Percentiles rank a stretch among this genome's conserved stretches.
phyloP scores from a whole-genome alignment of 139 green algal genomes.

The Diplosphaera chodatii region DNA sequence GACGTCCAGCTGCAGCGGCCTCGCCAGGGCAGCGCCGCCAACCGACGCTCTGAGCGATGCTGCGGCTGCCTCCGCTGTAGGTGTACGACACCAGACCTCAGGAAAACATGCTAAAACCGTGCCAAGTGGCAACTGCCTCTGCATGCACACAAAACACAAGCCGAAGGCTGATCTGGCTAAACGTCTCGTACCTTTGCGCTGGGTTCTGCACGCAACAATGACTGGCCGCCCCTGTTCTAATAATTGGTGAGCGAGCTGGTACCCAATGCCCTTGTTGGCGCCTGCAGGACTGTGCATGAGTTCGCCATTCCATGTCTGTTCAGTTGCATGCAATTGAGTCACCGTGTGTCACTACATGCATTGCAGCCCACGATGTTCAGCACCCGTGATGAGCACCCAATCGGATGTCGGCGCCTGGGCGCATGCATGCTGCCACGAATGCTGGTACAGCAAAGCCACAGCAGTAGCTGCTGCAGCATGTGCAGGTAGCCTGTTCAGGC shows the following conservation, averaged over 20 bases:
- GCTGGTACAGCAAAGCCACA: not conserved
- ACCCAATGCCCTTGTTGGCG: not conserved
- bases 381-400: not conserved
- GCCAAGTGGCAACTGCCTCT: too few species aligned
- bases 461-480: not conserved
- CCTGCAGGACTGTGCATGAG: not conserved
- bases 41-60: not conserved
- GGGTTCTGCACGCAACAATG: not conserved
- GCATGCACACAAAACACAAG: too few species aligned
- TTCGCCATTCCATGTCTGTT: too few species aligned
- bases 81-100: not conserved
- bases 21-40: too few species aligned
- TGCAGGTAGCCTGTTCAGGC: too few species aligned
- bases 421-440: not conserved
- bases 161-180: too few species aligned
- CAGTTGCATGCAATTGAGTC: too few species aligned
- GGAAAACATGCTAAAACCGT: too few species aligned
- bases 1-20: not conserved
- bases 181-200: not conserved
- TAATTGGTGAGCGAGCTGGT: not conserved
- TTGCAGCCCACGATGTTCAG: too few species aligned
- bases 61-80: not conserved
- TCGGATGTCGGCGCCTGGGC: not conserved
- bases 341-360: too few species aligned
- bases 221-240: not conserved